Percentiles rank a stretch among this genome's conserved stretches.
phyloP scores from a whole-genome alignment of 768 basidiomycete species.

The Termitomyces sp. region DNA sequence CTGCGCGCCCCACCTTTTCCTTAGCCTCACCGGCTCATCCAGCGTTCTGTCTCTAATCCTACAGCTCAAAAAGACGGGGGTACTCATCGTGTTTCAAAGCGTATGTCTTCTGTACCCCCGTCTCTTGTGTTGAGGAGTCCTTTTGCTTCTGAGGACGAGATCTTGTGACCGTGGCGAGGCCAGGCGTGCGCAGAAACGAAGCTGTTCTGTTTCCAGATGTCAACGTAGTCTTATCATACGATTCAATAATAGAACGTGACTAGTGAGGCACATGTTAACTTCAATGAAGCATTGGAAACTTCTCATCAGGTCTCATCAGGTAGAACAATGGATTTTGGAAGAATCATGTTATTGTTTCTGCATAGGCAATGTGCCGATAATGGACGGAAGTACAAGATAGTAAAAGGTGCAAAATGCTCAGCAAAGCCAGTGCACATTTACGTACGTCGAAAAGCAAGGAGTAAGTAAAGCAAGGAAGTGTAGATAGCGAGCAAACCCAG shows the following conservation, averaged over 20 bases:
- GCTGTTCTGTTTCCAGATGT: not conserved
- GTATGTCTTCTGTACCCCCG: not conserved
- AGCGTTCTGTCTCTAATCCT: not conserved
- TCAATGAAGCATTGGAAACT: not conserved
- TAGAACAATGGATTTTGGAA: not conserved
- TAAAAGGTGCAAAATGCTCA: slow-evolving; percentile 6
- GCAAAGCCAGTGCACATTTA: slow-evolving; percentile 9
- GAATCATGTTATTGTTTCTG: not conserved
- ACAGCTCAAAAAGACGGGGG: not conserved
- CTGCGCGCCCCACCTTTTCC: not conserved
- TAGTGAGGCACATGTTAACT: not conserved
- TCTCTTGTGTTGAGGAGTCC: not conserved
- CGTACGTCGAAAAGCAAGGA: not conserved
- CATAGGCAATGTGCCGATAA: not conserved
- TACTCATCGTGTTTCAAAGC: not conserved
- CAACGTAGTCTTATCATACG: not conserved
- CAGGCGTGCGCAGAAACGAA: not conserved
- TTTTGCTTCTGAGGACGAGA: not conserved
- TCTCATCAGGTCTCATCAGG: not conserved
- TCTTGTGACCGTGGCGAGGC: not conserved
- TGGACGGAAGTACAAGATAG: not conserved
- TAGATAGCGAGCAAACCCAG: slow-evolving; percentile 2
- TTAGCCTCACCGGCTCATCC: not conserved
- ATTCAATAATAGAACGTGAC: not conserved
- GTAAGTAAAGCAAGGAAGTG: not conserved